Evolutionary conservation across 2,329 filamentous ascomycete genomes (phyloP).

Genomic region (Apiospora pterosperma): DNA sequence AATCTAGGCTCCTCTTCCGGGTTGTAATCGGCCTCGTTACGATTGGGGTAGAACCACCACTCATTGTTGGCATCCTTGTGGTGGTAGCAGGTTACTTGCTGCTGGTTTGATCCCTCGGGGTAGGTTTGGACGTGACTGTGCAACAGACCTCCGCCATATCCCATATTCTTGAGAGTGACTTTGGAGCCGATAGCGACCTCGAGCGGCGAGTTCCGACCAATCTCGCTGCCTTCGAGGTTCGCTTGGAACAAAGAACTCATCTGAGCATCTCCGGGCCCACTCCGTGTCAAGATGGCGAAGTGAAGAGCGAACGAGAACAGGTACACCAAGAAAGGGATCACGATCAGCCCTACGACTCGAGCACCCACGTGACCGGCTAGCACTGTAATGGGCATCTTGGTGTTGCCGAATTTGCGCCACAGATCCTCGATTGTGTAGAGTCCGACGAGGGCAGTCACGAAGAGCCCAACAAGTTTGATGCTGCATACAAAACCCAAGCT

Average conservation of each 20-base stretch:
- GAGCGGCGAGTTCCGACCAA: constrained; percentile 90
- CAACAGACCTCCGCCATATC: constrained; percentile 92
- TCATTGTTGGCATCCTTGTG: constrained; percentile 99
- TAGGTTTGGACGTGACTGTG: constrained; percentile 97
- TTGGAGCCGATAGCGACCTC: constrained; percentile 88
- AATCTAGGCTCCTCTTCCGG: constrained; percentile 69
- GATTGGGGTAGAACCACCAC: constrained; percentile 98
- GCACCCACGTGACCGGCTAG: constrained; percentile 76
- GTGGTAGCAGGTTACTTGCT: constrained; percentile 98
- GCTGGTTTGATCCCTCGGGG: constrained; percentile 87
- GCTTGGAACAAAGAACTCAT: constrained; percentile 99
- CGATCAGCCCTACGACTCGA: constrained; percentile 80
- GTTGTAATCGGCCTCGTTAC: constrained; percentile 70
- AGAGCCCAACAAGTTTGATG: constrained; percentile 97
- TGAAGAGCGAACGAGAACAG: constrained; percentile 94
- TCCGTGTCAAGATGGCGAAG: constrained; percentile 90
- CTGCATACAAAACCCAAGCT: constrained; percentile 98
- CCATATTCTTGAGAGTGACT: constrained; percentile 98
- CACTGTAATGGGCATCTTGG: constrained; percentile 69
- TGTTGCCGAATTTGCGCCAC: constrained; percentile 96
- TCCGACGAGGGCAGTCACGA: constrained; percentile 91
- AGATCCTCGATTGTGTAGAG: constrained; percentile 95
- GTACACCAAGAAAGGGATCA: constrained; percentile 88
- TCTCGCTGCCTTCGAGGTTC: constrained; percentile 88
- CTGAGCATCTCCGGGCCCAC: constrained; percentile 95